Evolutionary conservation across 441 rosid genomes (phyloP), one percentile per base, ranked within the genome.

Genomic region (Pelargonium australe): DNA sequence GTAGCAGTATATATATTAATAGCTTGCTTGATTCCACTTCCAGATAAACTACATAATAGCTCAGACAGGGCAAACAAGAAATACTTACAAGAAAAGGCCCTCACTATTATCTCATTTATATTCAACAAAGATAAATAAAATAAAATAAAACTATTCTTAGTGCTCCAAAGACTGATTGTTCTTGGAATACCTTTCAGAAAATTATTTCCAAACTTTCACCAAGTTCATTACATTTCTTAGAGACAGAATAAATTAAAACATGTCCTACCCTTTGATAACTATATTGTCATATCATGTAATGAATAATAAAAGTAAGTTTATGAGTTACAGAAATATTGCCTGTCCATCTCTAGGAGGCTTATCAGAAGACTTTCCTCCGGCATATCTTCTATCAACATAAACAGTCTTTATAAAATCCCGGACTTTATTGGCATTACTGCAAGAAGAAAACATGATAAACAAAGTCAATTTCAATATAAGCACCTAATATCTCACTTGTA

Each of bases 391-490:
- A 76, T 91, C 92, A 71, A 86, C 87, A 78, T 91, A 95, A 20
- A 90, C 90, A 69, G 63, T 75, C 83, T 85, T 95, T 80, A 95
- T 95, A 78, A 95, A 90, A 63, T 91, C 93, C 14, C 99, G 87
- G 74, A 91, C 86, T 80, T 77, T 88, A 28, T 83, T 86, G 64
- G 74, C 88, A 65, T 87, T 89, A 75, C 99, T 94, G 88, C 77
- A 77, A 74, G 69, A 77, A 70, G 63, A 73, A 67, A 75, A 72
- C 13, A 20, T 5, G 5, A 68, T 68, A 67, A 63, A 64, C 25
- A 55, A 64, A 70, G 57, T 67, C 34, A 11, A 45, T 2, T 28
- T 20, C 65, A 70, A 73, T 43, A 43, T 64, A 28, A 34, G 68
- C 37, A 25, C 13, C 61, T 66, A 64, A 68, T 7, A 63, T 61